These are phyloP conservation scores for Selenicereus undatus DNA, from an alignment of 148 eudicot genomes.

Conservation along the genomic window DNA sequence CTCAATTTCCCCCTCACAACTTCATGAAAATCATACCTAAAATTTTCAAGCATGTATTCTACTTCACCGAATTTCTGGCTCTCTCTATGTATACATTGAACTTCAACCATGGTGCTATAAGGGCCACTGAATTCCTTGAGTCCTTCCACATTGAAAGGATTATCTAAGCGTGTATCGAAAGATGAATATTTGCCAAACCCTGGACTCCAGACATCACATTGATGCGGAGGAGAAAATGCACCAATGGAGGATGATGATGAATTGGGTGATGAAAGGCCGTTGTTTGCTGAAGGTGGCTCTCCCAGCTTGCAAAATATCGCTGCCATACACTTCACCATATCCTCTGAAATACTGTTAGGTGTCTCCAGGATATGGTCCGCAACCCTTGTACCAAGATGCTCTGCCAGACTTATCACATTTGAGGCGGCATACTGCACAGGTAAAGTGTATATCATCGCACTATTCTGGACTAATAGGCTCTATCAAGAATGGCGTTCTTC, in stretches of 20 bases:
- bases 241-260: conserved; percentile 73
- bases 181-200: conserved; percentile 72
- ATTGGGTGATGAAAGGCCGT: conserved; percentile 79
- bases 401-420: conserved; percentile 76
- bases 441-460: conserved; percentile 1
- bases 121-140: conserved; percentile 96
- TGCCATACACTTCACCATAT: conserved; percentile 88
- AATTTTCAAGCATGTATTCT: conserved; percentile 61
- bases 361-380: conserved; percentile 82
- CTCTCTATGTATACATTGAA: conserved; percentile 65
- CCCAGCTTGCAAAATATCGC: conserved; percentile 83
- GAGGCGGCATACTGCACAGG: conserved; percentile 65
- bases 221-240: conserved; percentile 67
- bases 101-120: conserved; percentile 88
- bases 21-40: conserved; percentile 45
- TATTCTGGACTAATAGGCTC: neutral
- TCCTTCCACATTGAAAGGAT: conserved; percentile 85
- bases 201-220: conserved; percentile 76
- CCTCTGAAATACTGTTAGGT: conserved; percentile 85
- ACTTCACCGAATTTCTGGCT: conserved; percentile 63
- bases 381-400: conserved; percentile 72
- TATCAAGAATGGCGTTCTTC: neutral
- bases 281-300: conserved; percentile 58
- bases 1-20: neutral
- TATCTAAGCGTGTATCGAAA: conserved; percentile 69